Evolutionary conservation across 2,329 filamentous ascomycete genomes (phyloP), one percentile per base, ranked within the genome.

Genomic region (Trichophyton benhamiae): DNA sequence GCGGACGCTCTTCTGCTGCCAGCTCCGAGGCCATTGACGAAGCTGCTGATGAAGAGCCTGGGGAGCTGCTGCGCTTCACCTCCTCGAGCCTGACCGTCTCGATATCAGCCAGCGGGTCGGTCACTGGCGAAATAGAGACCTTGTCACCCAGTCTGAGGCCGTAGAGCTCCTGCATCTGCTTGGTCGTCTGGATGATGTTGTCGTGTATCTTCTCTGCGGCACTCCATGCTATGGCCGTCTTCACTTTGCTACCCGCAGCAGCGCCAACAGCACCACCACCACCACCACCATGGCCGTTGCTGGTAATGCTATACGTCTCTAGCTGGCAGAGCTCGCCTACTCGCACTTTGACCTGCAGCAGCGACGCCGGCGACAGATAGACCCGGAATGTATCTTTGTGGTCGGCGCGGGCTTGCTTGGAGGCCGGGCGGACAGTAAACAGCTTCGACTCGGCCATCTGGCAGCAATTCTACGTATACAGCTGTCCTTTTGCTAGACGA

Each of bases 101-200:
- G 4, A 85, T 83, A 22, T 82, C 80, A 0, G 79, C 76, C 9
- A 87, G 72, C 1, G 75, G 67, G 1, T 74, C 75, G 6, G 79
- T 78, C 8, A 81, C 78, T 64, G 75, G 80, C 1, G 80, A 77
- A 25, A 91, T 80, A 6, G 80, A 79, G 57, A 95, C 77, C 58
- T 84, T 81, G 57, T 91, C 87, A 15, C 84, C 85, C 3, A 94
- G 77, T 63, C 87, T 86, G 67, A 95, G 82, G 0, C 83, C 83
- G 66, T 87, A 87, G 5, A 83, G 81, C 41, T 88, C 86, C 64
- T 88, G 86, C 60, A 95, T 83, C 4, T 83, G 79, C 64, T 88
- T 86, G 22, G 88, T 86, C 77, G 89, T 83, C 78, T 91, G 81
- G 58, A 88, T 78, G 61, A 89, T 79, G 64, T 86, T 82, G 66